Base-by-base conservation (phyloP, 2,329 filamentous ascomycete genomes). In the Colletotrichum trifolii region DNA sequence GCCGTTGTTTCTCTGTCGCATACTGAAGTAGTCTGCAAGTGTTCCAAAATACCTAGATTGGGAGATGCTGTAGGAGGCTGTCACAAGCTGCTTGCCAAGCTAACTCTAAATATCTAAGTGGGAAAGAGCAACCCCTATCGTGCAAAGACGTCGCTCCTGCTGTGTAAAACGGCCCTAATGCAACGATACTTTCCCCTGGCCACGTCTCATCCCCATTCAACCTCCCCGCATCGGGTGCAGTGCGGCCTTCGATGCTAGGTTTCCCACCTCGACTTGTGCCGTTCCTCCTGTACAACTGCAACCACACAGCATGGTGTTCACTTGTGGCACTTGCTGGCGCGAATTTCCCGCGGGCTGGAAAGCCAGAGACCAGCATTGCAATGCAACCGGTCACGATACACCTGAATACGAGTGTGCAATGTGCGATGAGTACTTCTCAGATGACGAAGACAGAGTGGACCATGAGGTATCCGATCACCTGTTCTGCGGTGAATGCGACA, bases 381-480 rank as follows among this genome's bases (percentile, higher is more conserved):
- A 55, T 8, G 68, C 68, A 6, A 75, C 69, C 0, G 72, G 70
- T 8, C 75, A 78, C 36, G 36, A 43, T 4, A 42, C 9, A 1
- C 74, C 71, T 2, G 38, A 50, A 0, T 70, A 71, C 42, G 73
- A 77, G 50, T 78, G 76, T 54, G 70, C 73, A n/a, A 68, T 48
- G 1, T 76, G 75, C 49, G 52, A 63, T 11, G 47, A 68, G 0
- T 71, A 56, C 38, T 77, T 75, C 36, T n/a, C 53, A 17, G 66
- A 63, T 15, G 48, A 70, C 8, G 34, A 59, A 8, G 73, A 72
- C 6, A 58, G 67, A 6, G 2, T 4, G 6, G 35, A 38, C 6
- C 53, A 61, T 38, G 36, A 68, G 42, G 35, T 49, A 4, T 43
- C 52, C 3, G 33, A 38, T 2, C 63, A 64, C 17, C 36, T 42